phyloP scores from a whole-genome alignment of 2,329 filamentous ascomycete genomes.

The Monilinia laxa region DNA sequence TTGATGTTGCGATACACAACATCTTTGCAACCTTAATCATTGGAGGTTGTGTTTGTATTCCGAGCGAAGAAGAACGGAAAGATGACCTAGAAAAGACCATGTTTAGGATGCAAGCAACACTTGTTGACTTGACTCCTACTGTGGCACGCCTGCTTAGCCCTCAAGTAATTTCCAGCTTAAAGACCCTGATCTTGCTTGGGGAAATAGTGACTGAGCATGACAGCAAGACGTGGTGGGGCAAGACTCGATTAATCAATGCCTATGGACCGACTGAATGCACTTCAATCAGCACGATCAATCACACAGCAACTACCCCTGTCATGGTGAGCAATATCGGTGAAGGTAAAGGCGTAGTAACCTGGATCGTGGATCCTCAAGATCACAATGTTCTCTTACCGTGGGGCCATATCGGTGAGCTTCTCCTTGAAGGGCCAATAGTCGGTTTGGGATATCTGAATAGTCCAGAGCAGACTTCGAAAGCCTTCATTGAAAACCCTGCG shows the following conservation, averaged over 20 bases:
- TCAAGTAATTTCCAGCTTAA: conserved; percentile 70
- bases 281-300: conserved; percentile 7
- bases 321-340: too few relatives aligned
- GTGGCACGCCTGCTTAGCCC: conserved; percentile 71
- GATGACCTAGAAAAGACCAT: conserved; percentile 27
- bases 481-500: too few relatives aligned
- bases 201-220: conserved; percentile 69
- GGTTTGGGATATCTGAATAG: too few relatives aligned
- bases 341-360: too few relatives aligned
- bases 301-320: too few relatives aligned
- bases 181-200: conserved; percentile 80
- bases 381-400: too few relatives aligned
- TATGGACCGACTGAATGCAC: conserved; percentile 76
- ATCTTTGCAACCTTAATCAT: conserved; percentile 27
- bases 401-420: too few relatives aligned
- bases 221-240: conserved; percentile 42
- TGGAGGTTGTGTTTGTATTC: conserved; percentile 32
- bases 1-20: conserved; percentile 27
- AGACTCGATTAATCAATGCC: conserved; percentile 43
- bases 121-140: conserved; percentile 29
- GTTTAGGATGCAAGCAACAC: conserved; percentile 23
- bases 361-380: too few relatives aligned
- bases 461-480: too few relatives aligned
- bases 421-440: too few relatives aligned
- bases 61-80: conserved; percentile 27